phyloP scores from a whole-genome alignment of 768 basidiomycete genomes.

The Boletus vinaceobasis region DNA sequence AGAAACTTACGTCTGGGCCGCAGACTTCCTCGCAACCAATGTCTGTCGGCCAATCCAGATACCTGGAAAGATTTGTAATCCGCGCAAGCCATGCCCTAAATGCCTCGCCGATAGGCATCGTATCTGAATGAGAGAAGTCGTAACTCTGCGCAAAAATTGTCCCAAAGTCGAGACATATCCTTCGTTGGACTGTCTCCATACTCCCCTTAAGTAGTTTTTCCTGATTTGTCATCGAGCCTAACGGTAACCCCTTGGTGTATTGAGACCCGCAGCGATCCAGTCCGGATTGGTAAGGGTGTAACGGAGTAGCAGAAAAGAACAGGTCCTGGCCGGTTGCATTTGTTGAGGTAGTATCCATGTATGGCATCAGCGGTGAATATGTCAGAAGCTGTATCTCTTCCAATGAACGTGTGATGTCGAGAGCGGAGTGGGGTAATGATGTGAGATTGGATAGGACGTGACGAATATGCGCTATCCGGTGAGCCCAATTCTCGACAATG shows the following conservation, averaged over 20 bases:
- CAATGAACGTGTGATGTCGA: background rate
- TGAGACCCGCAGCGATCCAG: background rate
- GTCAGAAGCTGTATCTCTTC: slow-evolving; percentile 1
- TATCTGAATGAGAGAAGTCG: background rate
- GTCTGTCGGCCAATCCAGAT: slow-evolving; percentile 5
- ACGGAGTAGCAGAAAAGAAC: background rate
- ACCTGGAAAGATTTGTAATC: background rate
- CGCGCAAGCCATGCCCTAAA: background rate
- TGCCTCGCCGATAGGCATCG: background rate
- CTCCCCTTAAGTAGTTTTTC: background rate
- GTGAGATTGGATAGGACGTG: background rate
- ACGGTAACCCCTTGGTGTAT: background rate
- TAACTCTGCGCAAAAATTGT: slow-evolving; percentile 2
- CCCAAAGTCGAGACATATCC: slow-evolving; percentile 3
- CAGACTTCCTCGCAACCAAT: slow-evolving; percentile 1
- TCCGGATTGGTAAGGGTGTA: background rate
- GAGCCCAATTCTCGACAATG: slow-evolving; percentile 1
- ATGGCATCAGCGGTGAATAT: slow-evolving; percentile 3
- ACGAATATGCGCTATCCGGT: background rate
- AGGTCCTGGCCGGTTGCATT: background rate
- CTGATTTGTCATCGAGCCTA: background rate
- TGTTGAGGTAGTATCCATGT: slow-evolving; percentile 1
- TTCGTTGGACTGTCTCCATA: background rate
- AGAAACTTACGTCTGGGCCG: background rate
- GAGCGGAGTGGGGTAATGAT: background rate